Conservation (phyloP, 305 asterid genomes). For the Fraxinus sp. region DNA sequence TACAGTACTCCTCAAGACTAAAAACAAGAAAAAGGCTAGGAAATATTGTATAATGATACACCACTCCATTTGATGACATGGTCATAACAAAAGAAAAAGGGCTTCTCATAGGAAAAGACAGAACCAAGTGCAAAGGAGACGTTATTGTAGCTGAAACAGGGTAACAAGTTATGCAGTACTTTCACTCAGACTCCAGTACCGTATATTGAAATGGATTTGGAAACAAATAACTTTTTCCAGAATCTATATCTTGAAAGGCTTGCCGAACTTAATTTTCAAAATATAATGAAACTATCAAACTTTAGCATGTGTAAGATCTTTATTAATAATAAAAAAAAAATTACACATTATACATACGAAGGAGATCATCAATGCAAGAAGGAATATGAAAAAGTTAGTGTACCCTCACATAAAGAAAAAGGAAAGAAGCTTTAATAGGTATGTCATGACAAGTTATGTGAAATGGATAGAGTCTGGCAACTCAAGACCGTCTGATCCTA, state of each 20-base stretch:
- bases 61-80: neutral
- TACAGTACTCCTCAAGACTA: neutral
- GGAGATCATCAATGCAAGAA: neutral
- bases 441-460: neutral
- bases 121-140: neutral
- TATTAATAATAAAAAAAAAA: neutral
- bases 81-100: neutral
- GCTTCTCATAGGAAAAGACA: neutral
- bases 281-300: neutral
- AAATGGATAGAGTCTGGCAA: slow-evolving; percentile 5
- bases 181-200: slow-evolving; percentile 11
- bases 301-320: neutral
- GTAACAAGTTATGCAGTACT: neutral
- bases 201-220: neutral
- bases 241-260: neutral
- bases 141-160: neutral
- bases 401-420: neutral
- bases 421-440: neutral
- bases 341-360: neutral
- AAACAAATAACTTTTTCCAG: neutral
- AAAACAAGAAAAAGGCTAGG: slow-evolving; percentile 8
- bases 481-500: neutral
- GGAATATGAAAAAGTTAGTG: neutral
- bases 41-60: neutral
- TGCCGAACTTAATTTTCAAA: neutral